Percentiles rank a stretch among this genome's conserved stretches.
phyloP scores from a whole-genome alignment of 2,329 filamentous ascomycete species.

The Pyrenophora seminiperda region DNA sequence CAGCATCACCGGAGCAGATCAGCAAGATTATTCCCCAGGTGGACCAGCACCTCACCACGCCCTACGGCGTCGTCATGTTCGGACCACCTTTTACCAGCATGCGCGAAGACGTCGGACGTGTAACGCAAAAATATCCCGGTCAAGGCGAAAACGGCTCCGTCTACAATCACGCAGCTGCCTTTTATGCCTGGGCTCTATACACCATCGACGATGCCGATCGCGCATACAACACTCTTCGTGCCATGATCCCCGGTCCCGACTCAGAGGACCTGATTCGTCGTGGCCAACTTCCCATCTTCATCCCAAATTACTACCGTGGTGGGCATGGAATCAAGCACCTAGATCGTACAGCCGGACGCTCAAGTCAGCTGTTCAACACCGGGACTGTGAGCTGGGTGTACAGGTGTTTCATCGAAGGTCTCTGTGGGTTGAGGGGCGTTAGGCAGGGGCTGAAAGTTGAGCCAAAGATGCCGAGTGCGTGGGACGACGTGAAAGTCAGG shows the following conservation, averaged over 20 bases:
- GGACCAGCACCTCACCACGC: slow-evolving; percentile 59
- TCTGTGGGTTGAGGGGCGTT: slow-evolving; percentile 61
- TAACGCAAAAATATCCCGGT: slow-evolving; percentile 63
- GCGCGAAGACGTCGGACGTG: slow-evolving; percentile 64
- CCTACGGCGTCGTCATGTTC: slow-evolving; percentile 63
- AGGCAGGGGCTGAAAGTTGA: slow-evolving; percentile 54
- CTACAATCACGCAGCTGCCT: slow-evolving; percentile 63
- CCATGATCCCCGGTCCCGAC: slow-evolving; percentile 60
- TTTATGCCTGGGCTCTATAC: slow-evolving; percentile 62
- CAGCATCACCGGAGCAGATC: slow-evolving; percentile 53
- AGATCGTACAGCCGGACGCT: slow-evolving; percentile 57
- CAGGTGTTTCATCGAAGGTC: slow-evolving; percentile 60
- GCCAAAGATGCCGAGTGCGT: slow-evolving; percentile 59
- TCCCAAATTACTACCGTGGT: slow-evolving; percentile 62
- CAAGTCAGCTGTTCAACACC: slow-evolving; percentile 64
- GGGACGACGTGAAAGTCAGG: slow-evolving; percentile 56
- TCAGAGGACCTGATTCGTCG: slow-evolving; percentile 59
- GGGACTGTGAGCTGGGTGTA: slow-evolving; percentile 64
- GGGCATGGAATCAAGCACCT: slow-evolving; percentile 35
- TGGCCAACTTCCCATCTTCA: slow-evolving; percentile 62
- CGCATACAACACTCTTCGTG: slow-evolving; percentile 58
- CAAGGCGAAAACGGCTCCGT: slow-evolving; percentile 64
- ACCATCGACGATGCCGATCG: slow-evolving; percentile 56
- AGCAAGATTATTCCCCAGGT: slow-evolving; percentile 55
- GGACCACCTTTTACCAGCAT: slow-evolving; percentile 60